Evolutionary conservation across 2,329 filamentous ascomycete genomes (phyloP).

Genomic region (Fusarium drepaniforme): DNA sequence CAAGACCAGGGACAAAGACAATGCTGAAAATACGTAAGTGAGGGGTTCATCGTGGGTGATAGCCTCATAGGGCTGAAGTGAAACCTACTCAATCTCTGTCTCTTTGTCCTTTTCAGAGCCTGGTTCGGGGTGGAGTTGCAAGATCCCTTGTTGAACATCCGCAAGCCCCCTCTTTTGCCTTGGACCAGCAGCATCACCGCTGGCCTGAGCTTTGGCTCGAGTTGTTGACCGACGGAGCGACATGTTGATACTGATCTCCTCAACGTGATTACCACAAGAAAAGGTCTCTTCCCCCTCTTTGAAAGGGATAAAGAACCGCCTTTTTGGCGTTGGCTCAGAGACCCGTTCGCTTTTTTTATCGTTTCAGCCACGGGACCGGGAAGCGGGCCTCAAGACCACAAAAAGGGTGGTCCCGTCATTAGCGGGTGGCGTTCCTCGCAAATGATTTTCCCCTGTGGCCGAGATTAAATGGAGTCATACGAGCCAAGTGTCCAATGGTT

Average conservation of each 20-base stretch:
- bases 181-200: conserved; percentile 1
- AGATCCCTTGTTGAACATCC: conserved; percentile 53
- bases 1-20: conserved; percentile 56
- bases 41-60: neutral
- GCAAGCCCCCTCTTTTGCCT: conserved; percentile 50
- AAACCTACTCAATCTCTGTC: conserved; percentile 51
- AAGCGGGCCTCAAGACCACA: neutral
- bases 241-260: conserved; percentile 4
- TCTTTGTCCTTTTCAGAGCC: conserved; percentile 41
- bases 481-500: neutral
- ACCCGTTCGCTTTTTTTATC: neutral
- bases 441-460: neutral
- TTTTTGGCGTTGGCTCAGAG: neutral
- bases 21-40: conserved; percentile 44
- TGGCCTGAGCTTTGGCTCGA: conserved; percentile 36
- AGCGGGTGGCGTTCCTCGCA: neutral
- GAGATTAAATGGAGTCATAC: neutral
- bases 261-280: neutral
- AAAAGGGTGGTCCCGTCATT: conserved; percentile 1
- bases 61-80: neutral
- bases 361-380: neutral
- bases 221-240: conserved; percentile 27
- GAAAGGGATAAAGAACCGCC: neutral
- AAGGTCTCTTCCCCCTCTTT: neutral
- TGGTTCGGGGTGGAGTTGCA: conserved; percentile 51